Evolutionary conservation across 768 basidiomycete genomes (phyloP), one percentile per base, ranked within the genome.

Genomic region (Candolleomyces aberdarensis): DNA sequence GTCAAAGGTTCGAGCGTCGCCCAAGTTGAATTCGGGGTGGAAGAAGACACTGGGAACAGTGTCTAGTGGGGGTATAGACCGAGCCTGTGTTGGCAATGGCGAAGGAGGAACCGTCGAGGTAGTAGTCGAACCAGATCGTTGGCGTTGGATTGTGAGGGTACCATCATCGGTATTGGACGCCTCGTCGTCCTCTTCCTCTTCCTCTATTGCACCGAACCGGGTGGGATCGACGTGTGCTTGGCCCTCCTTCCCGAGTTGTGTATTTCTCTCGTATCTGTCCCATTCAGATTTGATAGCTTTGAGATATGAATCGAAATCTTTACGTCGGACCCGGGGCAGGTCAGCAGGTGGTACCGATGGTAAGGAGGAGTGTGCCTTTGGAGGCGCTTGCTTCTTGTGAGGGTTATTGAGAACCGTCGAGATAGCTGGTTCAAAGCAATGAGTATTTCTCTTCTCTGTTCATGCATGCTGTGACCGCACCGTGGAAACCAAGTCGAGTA

Each of bases 361-460:
- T 17, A 98, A 77, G 0, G 86, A 74, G 1, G 94, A 91, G 65
- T 96, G 92, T 0, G 94, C 86, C 70, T 96, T 92, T 32, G 96
- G 90, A 13, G 96, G 94, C 7, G 90, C 88, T 52, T 90, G 88
- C 40, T 80, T 83, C 74, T 88, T 91, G 68, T 89, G 87, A 0
- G 96, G 96, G 67, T 91, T 94, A 67, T 95, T 95, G 56, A 97
- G 83, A 29, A 97, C 92, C 17, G 92, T 95, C 9, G 95, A 96
- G 64, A 97, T 95, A 43, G 94, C 96, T 97, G 71, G 14, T 57
- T 43, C 46, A 43, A 36, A 57, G 56, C 17, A 61, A 57, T 39
- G 26, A 26, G 26, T 51, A 20, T 15, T 17, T 36, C 5, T 11
- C 14, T 26, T 26, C 26, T 26, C 26, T 26, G 26, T 26, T 26